These are phyloP conservation scores for Achaetomium macrosporum DNA, from an alignment of 2,329 filamentous ascomycete species.

Conservation along the genomic window DNA sequence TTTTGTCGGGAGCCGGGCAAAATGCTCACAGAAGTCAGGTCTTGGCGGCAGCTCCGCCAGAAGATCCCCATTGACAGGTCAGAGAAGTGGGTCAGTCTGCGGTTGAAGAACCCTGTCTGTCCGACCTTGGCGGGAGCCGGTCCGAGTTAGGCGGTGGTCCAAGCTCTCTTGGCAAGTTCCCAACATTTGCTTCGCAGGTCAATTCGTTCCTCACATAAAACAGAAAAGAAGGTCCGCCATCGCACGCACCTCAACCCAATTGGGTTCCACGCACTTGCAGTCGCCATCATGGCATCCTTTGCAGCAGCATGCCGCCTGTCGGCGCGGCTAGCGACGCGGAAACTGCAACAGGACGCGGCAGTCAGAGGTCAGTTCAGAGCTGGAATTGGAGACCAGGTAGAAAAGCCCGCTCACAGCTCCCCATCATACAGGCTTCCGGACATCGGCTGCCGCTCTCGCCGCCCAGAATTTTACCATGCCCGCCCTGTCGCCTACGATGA, in stretches of 20 bases:
- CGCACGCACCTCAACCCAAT: conserved; percentile 12
- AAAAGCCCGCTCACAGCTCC: conserved; percentile 1
- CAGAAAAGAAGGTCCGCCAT: conserved; percentile 6
- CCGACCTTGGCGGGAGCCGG: not conserved
- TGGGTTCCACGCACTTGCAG: conserved; percentile 10
- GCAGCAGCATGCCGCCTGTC: conserved; percentile 59
- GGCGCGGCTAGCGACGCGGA: conserved; percentile 51
- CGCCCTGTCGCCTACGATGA: conserved; percentile 88
- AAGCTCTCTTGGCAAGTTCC: not conserved
- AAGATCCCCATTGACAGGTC: not conserved
- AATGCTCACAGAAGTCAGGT: conserved; percentile 10
- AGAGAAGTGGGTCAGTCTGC: not conserved
- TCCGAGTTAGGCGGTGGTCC: not conserved
- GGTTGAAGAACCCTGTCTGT: not conserved
- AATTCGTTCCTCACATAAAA: conserved; percentile 4
- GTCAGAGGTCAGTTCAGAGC: conserved; percentile 46
- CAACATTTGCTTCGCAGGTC: not conserved
- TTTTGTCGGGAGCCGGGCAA: conserved; percentile 12
- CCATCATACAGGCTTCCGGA: conserved; percentile 52
- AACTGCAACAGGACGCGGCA: conserved; percentile 48
- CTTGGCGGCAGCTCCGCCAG: conserved; percentile 2
- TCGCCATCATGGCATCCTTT: conserved; percentile 58
- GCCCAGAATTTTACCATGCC: conserved; percentile 90
- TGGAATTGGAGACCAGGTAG: not conserved
- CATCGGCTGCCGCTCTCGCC: conserved; percentile 57